Percentiles rank a stretch among this genome's conserved stretches.
Evolutionary conservation across 2,329 filamentous ascomycete species (phyloP).

Genomic region (Sordariomycetes sp.): DNA sequence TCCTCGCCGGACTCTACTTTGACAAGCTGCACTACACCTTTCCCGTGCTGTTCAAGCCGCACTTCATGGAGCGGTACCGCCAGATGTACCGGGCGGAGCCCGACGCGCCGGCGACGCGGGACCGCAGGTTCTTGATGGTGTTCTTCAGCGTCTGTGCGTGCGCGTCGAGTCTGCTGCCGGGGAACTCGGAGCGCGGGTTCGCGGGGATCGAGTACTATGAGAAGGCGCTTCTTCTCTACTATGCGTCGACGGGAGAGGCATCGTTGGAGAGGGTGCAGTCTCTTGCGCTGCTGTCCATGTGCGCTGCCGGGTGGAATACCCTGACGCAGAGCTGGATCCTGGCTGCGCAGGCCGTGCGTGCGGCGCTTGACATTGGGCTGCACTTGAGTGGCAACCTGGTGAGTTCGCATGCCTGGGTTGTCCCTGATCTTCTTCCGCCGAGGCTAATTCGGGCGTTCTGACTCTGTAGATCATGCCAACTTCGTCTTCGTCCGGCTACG

Average conservation of each 20-base stretch:
- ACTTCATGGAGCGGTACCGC: conserved; percentile 12
- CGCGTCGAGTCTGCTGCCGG: conserved; percentile 12
- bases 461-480: neutral
- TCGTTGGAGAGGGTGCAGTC: conserved; percentile 14
- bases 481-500: neutral
- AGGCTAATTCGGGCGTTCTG: neutral
- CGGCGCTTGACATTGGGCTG: conserved; percentile 14
- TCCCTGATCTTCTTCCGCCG: neutral
- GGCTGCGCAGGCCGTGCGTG: conserved; percentile 14
- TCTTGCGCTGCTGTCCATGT: conserved; percentile 15
- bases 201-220: conserved; percentile 12
- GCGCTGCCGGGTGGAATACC: conserved; percentile 16
- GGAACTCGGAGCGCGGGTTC: conserved; percentile 6
- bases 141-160: conserved; percentile 17
- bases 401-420: neutral
- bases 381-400: conserved; percentile 8
- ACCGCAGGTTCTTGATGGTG: conserved; percentile 13
- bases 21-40: conserved; percentile 16
- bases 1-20: conserved; percentile 14
- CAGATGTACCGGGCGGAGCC: conserved; percentile 7
- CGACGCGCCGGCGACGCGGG: neutral
- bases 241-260: conserved; percentile 13
- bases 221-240: conserved; percentile 12
- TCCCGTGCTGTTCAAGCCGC: conserved; percentile 13
- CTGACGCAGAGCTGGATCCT: conserved; percentile 14